These are phyloP conservation scores for Camelina hispida DNA, from an alignment of 345 rosid genomes.

Conservation along the genomic window DNA sequence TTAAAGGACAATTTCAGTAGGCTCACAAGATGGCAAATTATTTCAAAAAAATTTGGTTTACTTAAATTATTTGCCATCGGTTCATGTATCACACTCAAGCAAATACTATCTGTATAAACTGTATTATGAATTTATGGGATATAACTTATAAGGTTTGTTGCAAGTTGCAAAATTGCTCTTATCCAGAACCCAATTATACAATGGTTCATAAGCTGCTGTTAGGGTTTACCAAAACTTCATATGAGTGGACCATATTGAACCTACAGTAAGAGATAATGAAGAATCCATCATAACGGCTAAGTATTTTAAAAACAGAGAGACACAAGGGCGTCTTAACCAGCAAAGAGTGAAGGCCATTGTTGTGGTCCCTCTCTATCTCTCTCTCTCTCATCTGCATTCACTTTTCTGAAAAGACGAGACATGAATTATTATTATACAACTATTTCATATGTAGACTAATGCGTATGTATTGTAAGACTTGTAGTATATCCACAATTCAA, in stretches of 20 bases:
- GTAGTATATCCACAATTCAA: background rate
- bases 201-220: background rate
- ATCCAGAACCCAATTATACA: slow-evolving; percentile 15
- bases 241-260: slow-evolving; percentile 29
- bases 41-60: slow-evolving; percentile 48
- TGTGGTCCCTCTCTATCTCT: slow-evolving; percentile 34
- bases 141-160: background rate
- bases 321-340: slow-evolving; percentile 61
- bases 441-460: background rate
- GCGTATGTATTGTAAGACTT: background rate
- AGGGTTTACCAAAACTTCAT: slow-evolving; percentile 17
- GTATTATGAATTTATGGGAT: background rate
- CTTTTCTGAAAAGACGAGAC: slow-evolving; percentile 42
- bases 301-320: slow-evolving; percentile 37
- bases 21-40: slow-evolving; percentile 76
- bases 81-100: background rate
- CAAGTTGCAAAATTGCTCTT: slow-evolving; percentile 21
- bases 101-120: background rate
- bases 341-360: slow-evolving; percentile 1
- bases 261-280: slow-evolving; percentile 21
- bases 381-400: slow-evolving; percentile 20
- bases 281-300: slow-evolving; percentile 38
- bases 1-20: slow-evolving; percentile 37
- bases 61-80: background rate
- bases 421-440: slow-evolving; percentile 28